Base-by-base conservation (phyloP, 768 basidiomycete species). In the Auricularia sp. region DNA sequence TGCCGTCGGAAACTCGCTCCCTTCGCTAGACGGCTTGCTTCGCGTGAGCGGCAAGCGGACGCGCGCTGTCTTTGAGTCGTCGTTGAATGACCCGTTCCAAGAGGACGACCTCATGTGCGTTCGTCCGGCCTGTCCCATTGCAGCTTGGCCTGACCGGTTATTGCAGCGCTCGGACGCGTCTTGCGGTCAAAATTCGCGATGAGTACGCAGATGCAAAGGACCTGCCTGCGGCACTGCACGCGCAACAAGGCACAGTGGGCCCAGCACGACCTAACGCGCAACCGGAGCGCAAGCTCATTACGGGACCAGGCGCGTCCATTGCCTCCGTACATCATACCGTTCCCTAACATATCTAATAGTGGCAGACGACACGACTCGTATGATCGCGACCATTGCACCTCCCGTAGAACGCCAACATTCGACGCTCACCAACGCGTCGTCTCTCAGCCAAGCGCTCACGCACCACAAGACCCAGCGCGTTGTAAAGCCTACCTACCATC, bases 401-500 rank as follows among this genome's bases (percentile, higher is more conserved):
- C 64, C 66, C 16, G 61, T 43, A 18, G 47, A 66, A 61, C 75
- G 83, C 14, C 81, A 84, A 67, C 84, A 84, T 0, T 91, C 91
- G 3, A 87, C 90, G 0, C 87, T 93, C 68, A 71, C 81, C 3
- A 85, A 87, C 0, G 77, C 82, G 0, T 73, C 78, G 53, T 83
- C 82, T 62, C 84, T 99, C 61, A 90, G 93, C n/a, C 87, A 93
- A 70, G 93, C 94, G 0, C 85, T 99, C 61, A 85, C 87, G 62
- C 83, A 93, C 18, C 93, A 96, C 77, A 98, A 98, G 77, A 94
- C 94, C 36, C 91, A 89, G 3, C 85, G 94, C 39, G 93, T 90
- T 7, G 84, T 98, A 71, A 97, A 98, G 74, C 97, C 97, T 6
- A 91, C 88, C 12, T 98, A 93, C 72, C 97, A 99, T 70, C 84